Conservation (phyloP, 2,329 filamentous ascomycete genomes). For the Aspergillus eucalypticola region DNA sequence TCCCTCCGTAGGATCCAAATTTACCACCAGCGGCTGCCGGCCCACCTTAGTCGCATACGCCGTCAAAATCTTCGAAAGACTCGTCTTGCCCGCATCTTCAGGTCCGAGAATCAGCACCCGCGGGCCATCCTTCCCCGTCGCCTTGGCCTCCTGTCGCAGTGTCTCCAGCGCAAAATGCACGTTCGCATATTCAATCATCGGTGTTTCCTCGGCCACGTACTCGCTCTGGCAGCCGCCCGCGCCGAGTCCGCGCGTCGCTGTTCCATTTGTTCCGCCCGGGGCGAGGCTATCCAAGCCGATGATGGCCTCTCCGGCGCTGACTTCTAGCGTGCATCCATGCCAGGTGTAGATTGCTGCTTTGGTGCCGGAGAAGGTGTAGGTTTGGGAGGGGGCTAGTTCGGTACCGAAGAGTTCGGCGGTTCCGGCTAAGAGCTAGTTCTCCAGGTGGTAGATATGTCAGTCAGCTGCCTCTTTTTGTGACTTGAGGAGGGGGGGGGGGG, state of each 20-base stretch:
- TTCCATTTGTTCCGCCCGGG: conserved; percentile 23
- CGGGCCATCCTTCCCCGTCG: conserved; percentile 61
- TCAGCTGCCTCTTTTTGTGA: not conserved
- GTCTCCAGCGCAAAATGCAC: conserved; percentile 83
- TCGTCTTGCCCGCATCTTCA: conserved; percentile 79
- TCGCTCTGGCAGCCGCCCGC: conserved; percentile 67
- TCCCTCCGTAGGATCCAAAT: conserved; percentile 79
- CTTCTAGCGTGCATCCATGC: conserved; percentile 83
- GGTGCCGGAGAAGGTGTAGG: conserved; percentile 76
- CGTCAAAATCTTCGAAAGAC: conserved; percentile 72
- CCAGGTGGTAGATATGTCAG: conserved; percentile 6
- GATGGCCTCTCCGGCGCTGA: conserved; percentile 61
- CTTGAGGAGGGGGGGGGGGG: too few relatives aligned
- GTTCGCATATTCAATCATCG: conserved; percentile 78
- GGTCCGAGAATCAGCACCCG: conserved; percentile 82
- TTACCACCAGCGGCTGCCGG: conserved; percentile 77
- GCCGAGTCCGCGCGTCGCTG: conserved; percentile 31
- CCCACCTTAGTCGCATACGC: conserved; percentile 76
- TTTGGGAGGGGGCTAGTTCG: conserved; percentile 78
- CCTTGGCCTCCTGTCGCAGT: conserved; percentile 63
- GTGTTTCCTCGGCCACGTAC: conserved; percentile 75
- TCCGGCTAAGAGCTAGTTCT: conserved; percentile 66
- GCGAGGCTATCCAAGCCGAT: conserved; percentile 36
- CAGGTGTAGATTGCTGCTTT: conserved; percentile 91
- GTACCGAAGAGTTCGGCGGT: conserved; percentile 93